Evolutionary conservation across 2,329 filamentous ascomycete genomes (phyloP).

Genomic region (Helicocarpus griseus): DNA sequence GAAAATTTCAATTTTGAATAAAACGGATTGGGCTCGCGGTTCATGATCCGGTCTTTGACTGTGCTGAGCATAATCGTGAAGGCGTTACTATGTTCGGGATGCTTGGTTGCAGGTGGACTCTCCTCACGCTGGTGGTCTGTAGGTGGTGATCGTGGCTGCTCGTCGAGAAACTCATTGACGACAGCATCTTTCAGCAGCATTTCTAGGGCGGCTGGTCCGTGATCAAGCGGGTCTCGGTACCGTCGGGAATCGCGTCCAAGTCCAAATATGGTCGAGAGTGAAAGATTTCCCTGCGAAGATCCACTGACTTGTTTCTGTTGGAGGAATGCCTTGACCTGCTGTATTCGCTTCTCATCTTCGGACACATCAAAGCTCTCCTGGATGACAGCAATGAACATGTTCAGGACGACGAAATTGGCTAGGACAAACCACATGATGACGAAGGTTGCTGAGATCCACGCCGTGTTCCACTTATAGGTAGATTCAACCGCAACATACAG

Average conservation of each 20-base stretch:
- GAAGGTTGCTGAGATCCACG: slow-evolving; percentile 88
- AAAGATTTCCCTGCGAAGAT: slow-evolving; percentile 60
- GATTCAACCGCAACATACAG: slow-evolving; percentile 72
- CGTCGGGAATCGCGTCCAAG: slow-evolving; percentile 51
- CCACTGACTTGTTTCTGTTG: slow-evolving; percentile 77
- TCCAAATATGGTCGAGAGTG: slow-evolving; percentile 61
- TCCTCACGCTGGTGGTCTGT: slow-evolving; percentile 22
- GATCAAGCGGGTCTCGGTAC: slow-evolving; percentile 75
- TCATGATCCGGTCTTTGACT: slow-evolving; percentile 46
- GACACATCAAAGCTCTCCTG: slow-evolving; percentile 99
- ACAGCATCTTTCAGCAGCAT: slow-evolving; percentile 96
- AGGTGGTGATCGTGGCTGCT: slow-evolving; percentile 36
- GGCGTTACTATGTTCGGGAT: slow-evolving; percentile 46
- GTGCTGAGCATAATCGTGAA: slow-evolving; percentile 55
- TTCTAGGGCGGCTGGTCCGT: slow-evolving; percentile 82
- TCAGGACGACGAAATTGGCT: slow-evolving; percentile 88
- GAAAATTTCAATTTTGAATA: slow-evolving; percentile 71
- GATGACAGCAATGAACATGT: slow-evolving; percentile 99
- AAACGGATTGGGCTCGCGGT: slow-evolving; percentile 84
- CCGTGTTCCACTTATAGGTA: slow-evolving; percentile 56
- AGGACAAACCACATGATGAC: slow-evolving; percentile 94
- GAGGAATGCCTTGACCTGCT: slow-evolving; percentile 91
- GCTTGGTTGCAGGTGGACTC: slow-evolving; percentile 23
- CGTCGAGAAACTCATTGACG: slow-evolving; percentile 87
- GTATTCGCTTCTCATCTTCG: slow-evolving; percentile 92